Base-by-base conservation (phyloP, 805 yeast species). In the Candida anglica region DNA sequence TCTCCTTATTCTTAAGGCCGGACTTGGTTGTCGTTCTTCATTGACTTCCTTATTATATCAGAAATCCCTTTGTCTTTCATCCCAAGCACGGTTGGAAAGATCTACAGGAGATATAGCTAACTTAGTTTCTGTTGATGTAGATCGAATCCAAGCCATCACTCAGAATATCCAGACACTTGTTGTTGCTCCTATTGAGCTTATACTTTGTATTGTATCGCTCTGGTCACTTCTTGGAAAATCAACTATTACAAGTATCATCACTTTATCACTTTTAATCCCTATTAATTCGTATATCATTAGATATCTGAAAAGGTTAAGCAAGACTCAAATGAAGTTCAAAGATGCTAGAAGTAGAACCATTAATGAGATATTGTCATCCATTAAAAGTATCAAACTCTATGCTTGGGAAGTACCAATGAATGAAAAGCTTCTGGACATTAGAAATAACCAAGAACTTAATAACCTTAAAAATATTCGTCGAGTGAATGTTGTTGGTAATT, bases 51-150 rank as follows among this genome's bases (percentile, higher is more conserved):
- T 85, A 41, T 63, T 86, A 15, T 87, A 81, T 53, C 73, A 75
- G 29, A 88, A 88, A 55, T 70, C 93, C 0, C 64, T 88, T 37
- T 66, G 55, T 14, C 59, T 88, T n/a, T 79, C 94, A 2, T 72
- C 77, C 6, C 79, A 77, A 30, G 76, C 87, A 6, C 72, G 81
- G 40, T 68, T 69, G 20, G 66, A 71, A 13, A 63, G 73, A 43
- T 60, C 86, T 2, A 73, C 89, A 2, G 95, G 95, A 44, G 94
- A 86, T 43, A 83, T 87, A 33, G 72, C 86, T 43, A 86, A 85
- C 48, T 67, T 81, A 48, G 73, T 85, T 63, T 75, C 93, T 14
- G 89, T 84, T 20, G 96, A 87, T 61, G 78, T 84, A 9, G 61
- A 63, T 30, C 67, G 83, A 41, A 61, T 86, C 19, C 84, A 79